A percentile compares a stretch with the other conserved stretches of the same genome.
Conservation (phyloP, 495 filamentous ascomycete genomes). For the Cladorrhinum samala region DNA sequence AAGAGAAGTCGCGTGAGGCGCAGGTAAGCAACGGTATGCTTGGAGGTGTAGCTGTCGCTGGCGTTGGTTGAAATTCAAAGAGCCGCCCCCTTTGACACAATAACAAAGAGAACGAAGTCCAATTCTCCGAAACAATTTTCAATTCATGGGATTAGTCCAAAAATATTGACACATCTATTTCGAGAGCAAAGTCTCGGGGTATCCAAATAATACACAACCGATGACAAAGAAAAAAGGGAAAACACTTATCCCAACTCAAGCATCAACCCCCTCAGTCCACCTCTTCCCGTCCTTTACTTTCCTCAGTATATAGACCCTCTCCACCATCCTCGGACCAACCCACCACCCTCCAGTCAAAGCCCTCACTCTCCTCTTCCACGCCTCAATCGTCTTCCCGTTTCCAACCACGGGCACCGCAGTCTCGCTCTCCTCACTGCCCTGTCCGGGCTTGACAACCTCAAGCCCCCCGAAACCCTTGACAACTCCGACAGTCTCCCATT, state of each 20-base stretch:
- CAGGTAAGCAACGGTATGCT: neutral
- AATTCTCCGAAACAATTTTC: no score
- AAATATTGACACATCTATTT: no score
- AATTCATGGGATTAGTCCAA: no score
- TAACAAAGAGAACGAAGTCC: no score
- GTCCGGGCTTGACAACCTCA: constrained; percentile 50
- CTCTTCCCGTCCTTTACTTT: constrained; percentile 28
- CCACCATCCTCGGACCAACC: constrained; percentile 55
- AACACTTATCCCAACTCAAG: no score
- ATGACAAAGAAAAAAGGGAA: no score
- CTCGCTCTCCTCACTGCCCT: constrained; percentile 19
- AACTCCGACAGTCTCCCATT: constrained; percentile 65
- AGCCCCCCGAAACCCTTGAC: constrained; percentile 69
- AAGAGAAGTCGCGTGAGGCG: no score
- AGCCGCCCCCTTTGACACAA: no score
- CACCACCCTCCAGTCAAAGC: constrained; percentile 54
- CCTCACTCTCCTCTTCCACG: constrained; percentile 26
- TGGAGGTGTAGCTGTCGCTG: neutral
- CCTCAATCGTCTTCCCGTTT: constrained; percentile 24
- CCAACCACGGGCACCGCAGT: constrained; percentile 23
- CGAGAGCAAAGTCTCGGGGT: no score
- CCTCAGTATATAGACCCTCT: constrained; percentile 52
- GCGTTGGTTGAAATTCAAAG: no score
- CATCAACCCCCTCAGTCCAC: constrained; percentile 6
- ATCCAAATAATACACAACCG: no score